Evolutionary conservation across 768 basidiomycete species (phyloP), one percentile per base, ranked within the genome.

Genomic region (Boletus reticulatus): DNA sequence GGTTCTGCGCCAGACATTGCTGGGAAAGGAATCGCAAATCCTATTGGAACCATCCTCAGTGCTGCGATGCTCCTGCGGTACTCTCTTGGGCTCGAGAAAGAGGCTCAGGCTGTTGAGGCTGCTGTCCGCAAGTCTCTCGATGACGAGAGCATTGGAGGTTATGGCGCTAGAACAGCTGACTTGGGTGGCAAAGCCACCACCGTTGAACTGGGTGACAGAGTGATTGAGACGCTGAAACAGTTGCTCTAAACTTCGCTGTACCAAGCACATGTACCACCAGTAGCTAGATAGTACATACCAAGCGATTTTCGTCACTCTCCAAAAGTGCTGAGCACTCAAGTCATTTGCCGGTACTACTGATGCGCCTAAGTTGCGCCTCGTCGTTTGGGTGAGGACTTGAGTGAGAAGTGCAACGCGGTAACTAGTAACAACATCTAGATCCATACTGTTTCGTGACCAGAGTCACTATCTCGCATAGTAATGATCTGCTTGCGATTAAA

Each of bases 1-100:
- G 92, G 92, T 48, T 93, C 92, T 42, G 94, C 94, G 1, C 94
- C 94, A 49, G 94, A 96, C 67, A 97, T 97, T 58, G 92, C 94
- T n/a, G 93, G 92, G 2, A 78, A 90, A 71, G 89, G 90, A 17
- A 92, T 95, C 64, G 94, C 94, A 61, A 97, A 97, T 70, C 94
- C 94, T 36, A 84, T 97, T 64, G 94, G 94, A 50, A 95, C 94
- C 16, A 96, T 97, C 69, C 88, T 97, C 55, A 94, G 92, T 50
- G 89, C 89, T 17, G 94, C 94, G 14, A 84, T 97, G 86, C 85
- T 97, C 57, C 79, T 97, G 49, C 85, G 95, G 43, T 99, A 98
- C 74, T 98, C 96, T 27, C 85, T 99, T 31, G 92, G 92, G 24
- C 79, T 94, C 52, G 90, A 93, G 57, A 82, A 79, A 61, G 87